phyloP scores from a whole-genome alignment of 164 flowering plant genomes.

The Buxus sempervirens region DNA sequence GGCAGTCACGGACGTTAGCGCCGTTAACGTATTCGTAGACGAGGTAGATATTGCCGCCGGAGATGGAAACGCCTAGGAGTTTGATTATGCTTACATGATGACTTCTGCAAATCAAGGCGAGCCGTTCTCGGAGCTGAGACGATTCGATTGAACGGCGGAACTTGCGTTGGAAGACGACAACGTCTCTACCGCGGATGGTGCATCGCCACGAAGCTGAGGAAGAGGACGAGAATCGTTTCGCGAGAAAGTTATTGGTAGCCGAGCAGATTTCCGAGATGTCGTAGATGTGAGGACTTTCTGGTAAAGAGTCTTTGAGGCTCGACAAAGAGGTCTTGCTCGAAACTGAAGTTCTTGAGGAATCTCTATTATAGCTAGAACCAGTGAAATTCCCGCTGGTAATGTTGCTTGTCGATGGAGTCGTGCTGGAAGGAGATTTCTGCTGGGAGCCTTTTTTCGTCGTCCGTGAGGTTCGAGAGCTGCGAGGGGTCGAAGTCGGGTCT shows the following conservation, averaged over 20 bases:
- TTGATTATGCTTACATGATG: too few relatives aligned
- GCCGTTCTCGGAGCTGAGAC: too few relatives aligned
- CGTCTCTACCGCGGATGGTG: too few relatives aligned
- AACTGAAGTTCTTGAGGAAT: conserved; percentile 23
- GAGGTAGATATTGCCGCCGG: conserved; percentile 61
- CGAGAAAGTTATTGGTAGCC: not conserved
- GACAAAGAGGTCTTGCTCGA: conserved; percentile 28
- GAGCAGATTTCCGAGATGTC: too few relatives aligned
- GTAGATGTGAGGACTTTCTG: too few relatives aligned
- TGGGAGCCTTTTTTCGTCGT: too few relatives aligned
- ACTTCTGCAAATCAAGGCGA: too few relatives aligned
- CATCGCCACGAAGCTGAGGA: too few relatives aligned
- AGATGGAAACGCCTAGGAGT: conserved; percentile 65
- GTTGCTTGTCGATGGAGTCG: too few relatives aligned
- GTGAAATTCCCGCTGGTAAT: not conserved
- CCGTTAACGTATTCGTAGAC: conserved; percentile 73
- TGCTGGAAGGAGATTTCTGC: too few relatives aligned
- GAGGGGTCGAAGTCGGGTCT: not conserved
- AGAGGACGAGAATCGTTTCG: too few relatives aligned
- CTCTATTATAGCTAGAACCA: conserved; percentile 2
- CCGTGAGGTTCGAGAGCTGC: not conserved
- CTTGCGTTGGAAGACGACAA: conserved; percentile 66
- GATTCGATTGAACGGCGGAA: conserved; percentile 39
- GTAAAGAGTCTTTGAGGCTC: conserved; percentile 15
- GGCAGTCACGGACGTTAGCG: conserved; percentile 50